Evolutionary conservation across 2,329 filamentous ascomycete genomes (phyloP).

Genomic region (Ophiostoma ulmi): DNA sequence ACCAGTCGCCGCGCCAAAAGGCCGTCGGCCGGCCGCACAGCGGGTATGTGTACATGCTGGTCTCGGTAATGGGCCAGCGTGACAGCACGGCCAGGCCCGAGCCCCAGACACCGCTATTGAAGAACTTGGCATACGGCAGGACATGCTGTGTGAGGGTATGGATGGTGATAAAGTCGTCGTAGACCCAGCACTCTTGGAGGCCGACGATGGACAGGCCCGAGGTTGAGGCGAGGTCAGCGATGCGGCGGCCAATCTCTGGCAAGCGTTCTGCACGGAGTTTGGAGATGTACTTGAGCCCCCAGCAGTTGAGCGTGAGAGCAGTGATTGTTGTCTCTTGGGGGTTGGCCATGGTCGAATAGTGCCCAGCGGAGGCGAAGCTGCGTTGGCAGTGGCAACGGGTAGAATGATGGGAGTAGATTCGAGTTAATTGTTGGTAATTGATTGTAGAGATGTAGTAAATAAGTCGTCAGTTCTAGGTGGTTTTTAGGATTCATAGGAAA

Average conservation of each 20-base stretch:
- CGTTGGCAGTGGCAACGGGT: neutral
- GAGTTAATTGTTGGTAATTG: too few species aligned
- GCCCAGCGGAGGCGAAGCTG: neutral
- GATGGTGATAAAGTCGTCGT: constrained; percentile 73
- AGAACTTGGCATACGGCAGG: constrained; percentile 89
- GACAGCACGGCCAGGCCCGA: constrained; percentile 84
- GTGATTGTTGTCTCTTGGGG: constrained; percentile 51
- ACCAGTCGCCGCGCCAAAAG: constrained; percentile 95
- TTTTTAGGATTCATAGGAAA: too few species aligned
- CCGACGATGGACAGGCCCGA: constrained; percentile 76
- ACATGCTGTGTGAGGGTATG: constrained; percentile 64
- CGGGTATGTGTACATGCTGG: constrained; percentile 79
- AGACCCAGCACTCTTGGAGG: constrained; percentile 60
- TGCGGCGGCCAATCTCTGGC: constrained; percentile 73
- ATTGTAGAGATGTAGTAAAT: too few species aligned
- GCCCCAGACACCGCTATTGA: constrained; percentile 82
- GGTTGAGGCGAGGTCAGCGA: constrained; percentile 53
- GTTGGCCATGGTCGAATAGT: neutral
- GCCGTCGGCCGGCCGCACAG: constrained; percentile 89
- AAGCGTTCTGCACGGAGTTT: constrained; percentile 73
- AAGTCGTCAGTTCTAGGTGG: too few species aligned
- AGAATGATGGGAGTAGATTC: neutral
- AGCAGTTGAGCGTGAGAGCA: constrained; percentile 89
- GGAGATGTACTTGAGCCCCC: constrained; percentile 86
- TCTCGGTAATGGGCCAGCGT: constrained; percentile 87